These are phyloP conservation scores for button mushroom (Agaricus bisporus) DNA, from an alignment of 768 basidiomycete species.

Conservation along the genomic window DNA sequence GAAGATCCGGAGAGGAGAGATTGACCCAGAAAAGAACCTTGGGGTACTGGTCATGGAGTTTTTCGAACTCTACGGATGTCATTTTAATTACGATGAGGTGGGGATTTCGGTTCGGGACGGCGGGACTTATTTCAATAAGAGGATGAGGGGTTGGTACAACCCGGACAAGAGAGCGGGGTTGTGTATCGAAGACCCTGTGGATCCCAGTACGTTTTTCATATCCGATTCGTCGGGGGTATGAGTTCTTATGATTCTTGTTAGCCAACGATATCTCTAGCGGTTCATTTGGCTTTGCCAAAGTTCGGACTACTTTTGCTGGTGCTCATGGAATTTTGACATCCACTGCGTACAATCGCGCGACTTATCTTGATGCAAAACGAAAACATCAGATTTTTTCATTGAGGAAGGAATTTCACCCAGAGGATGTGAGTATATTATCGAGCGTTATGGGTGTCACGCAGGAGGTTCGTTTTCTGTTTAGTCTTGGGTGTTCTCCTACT, in stretches of 20 bases:
- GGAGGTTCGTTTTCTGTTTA: conserved; percentile 45
- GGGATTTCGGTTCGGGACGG: conserved; percentile 87
- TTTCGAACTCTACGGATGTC: conserved; percentile 89
- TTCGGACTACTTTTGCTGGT: conserved; percentile 79
- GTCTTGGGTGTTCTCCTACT: background rate
- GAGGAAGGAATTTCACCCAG: conserved; percentile 35
- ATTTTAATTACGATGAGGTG: conserved; percentile 87
- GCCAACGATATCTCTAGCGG: conserved; percentile 92
- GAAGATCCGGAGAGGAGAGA: conserved; percentile 82
- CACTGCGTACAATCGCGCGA: conserved; percentile 59
- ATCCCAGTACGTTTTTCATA: conserved; percentile 54
- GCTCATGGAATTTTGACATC: conserved; percentile 76
- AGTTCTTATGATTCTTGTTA: conserved; percentile 24
- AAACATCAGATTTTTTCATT: conserved; percentile 44
- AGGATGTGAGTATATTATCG: conserved; percentile 73
- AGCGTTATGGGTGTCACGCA: conserved; percentile 79
- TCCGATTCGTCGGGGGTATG: background rate
- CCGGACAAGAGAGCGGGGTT: conserved; percentile 50
- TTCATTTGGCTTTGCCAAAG: conserved; percentile 77
- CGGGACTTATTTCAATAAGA: conserved; percentile 85
- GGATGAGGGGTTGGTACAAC: conserved; percentile 75
- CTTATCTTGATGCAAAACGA: conserved; percentile 52
- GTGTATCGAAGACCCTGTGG: conserved; percentile 91
- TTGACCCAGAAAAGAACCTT: conserved; percentile 81
- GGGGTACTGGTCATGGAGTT: conserved; percentile 97